Conservation (phyloP, 1,139 yeast species). For the Candida sp. region DNA sequence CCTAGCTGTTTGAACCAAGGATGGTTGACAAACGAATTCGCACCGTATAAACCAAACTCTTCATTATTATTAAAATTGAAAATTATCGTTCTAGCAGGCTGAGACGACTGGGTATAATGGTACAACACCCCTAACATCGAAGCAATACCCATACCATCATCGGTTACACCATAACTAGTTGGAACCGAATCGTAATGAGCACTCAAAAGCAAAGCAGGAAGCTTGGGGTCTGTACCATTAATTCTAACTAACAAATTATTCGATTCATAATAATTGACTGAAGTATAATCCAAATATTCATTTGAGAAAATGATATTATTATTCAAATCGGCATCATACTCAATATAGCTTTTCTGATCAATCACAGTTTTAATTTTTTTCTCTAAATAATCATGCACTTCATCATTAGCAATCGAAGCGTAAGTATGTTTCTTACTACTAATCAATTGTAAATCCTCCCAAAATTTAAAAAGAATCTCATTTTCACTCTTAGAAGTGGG, state of each 20-base stretch:
- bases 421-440: conserved; percentile 73
- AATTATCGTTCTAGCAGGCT: conserved; percentile 68
- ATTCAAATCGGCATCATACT: conserved; percentile 50
- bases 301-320: conserved; percentile 41
- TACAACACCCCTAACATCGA: conserved; percentile 70
- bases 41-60: conserved; percentile 87
- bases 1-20: conserved; percentile 66
- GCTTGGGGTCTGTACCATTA: conserved; percentile 52
- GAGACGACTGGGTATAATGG: conserved; percentile 40
- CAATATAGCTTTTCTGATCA: conserved; percentile 25
- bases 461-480: conserved; percentile 44
- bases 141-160: conserved; percentile 92
- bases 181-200: conserved; percentile 94
- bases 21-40: conserved; percentile 69
- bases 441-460: conserved; percentile 70
- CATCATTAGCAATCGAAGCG: conserved; percentile 71
- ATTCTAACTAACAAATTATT: conserved; percentile 73
- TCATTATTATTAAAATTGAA: conserved; percentile 90
- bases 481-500: conserved; percentile 37
- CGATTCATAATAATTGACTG: conserved; percentile 69
- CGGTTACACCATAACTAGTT: conserved; percentile 84
- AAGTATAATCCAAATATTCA: conserved; percentile 4
- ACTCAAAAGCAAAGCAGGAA: conserved; percentile 71
- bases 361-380: conserved; percentile 3
- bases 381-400: conserved; percentile 64